Base-by-base conservation (phyloP, 257 asterid genomes). In the Solanum rostratum region DNA sequence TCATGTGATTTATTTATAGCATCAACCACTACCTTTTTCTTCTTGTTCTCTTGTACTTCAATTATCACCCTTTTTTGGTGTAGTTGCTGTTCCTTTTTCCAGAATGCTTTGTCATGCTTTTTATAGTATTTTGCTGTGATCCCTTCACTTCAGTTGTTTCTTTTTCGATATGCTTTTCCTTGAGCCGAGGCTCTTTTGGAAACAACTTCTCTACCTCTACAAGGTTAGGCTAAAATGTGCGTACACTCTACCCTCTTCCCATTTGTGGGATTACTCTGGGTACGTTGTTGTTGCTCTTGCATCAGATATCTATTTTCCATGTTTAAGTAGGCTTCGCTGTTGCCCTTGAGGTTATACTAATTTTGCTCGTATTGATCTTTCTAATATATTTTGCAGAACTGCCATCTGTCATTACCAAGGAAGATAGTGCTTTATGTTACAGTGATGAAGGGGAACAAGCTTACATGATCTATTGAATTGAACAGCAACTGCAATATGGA, bases 401-500 rank as follows among this genome's bases (percentile, higher is more conserved):
- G 20, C 43, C 81, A 46, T 49, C 30, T 76, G 60, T 49, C 19
- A 43, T 9, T 33, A 65, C 68, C 71, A n/a, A 55, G 63, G 68
- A 55, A 83, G 82, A 82, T 39, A 6, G 12, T 53, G n/a, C 30
- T 18, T 29, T 60, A 14, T 83, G 66, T 80, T 43, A 37, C 82
- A 37, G 30, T 27, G 74, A 79, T 49, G 53, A 80, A 54, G 24
- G 69, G 68, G 85, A 71, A 60, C 52, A 37, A 18, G n/a, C 74
- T 85, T 63, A 88, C 80, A 81, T 82, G 57, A 69, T 63, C 52
- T 57, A 59, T 19, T 13, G 53, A 80, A 73, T 39, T 41, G 55
- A 52, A 79, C 81, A 65, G 10, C 43, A 49, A 53, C 43, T 50
- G 73, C 84, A 82, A 49, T 70, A 87, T 90, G 90, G 85, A 74